Evolutionary conservation across 176 grass and related monocot species (phyloP).

Genomic region (Saccharum spontaneum): DNA sequence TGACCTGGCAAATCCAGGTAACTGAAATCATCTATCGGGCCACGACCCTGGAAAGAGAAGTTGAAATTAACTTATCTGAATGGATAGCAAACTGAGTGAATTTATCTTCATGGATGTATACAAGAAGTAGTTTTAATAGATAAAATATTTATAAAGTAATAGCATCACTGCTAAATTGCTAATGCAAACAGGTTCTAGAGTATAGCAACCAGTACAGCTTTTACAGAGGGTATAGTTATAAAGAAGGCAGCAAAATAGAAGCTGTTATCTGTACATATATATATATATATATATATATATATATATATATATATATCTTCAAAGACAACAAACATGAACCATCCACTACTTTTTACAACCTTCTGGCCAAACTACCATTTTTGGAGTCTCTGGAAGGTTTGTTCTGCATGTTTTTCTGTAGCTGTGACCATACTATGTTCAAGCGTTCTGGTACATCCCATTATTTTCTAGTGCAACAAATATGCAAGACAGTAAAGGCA

Average conservation of each 20-base stretch:
- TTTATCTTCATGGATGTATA: not conserved
- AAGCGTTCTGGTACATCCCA: not conserved
- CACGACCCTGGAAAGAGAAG: constrained; percentile 73
- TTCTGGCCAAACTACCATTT: not conserved
- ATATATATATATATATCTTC: constrained; percentile 14
- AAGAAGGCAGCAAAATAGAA: not conserved
- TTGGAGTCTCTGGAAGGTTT: not conserved
- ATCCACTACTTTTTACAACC: not conserved
- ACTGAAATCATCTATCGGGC: constrained; percentile 73
- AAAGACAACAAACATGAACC: not conserved
- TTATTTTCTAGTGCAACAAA: not conserved
- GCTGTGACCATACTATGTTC: not conserved
- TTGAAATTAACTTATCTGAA: constrained; percentile 12
- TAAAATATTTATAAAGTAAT: constrained; percentile 6
- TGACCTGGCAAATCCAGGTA: constrained; percentile 73
- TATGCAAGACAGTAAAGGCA: not conserved
- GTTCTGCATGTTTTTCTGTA: not conserved
- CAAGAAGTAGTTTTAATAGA: not conserved
- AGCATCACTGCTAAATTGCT: not conserved
- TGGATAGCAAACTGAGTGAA: not conserved
- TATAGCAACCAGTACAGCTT: not conserved
- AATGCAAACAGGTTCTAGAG: not conserved
- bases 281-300: too few species aligned
- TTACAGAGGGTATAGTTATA: not conserved
- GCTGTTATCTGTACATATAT: not conserved